A percentile compares a stretch with the other conserved stretches of the same genome.
These are phyloP conservation scores for Fusarium ramigenum DNA, from an alignment of 2,329 filamentous ascomycete genomes.

Conservation along the genomic window DNA sequence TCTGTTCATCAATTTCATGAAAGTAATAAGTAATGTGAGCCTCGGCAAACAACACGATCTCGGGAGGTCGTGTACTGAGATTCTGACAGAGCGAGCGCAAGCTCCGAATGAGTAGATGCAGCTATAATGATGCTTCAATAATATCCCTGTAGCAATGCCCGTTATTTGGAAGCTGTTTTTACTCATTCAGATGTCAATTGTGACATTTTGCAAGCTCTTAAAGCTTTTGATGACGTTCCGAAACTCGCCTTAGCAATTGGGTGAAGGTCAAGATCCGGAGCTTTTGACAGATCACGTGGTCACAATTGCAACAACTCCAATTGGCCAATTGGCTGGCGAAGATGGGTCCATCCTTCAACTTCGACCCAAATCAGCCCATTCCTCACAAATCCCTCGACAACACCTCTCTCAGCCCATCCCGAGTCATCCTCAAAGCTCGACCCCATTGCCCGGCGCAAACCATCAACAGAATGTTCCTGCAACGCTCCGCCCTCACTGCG, in stretches of 20 bases:
- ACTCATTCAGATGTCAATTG: neutral
- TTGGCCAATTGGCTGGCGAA: constrained; percentile 49
- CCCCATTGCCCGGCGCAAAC: constrained; percentile 38
- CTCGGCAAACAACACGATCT: neutral
- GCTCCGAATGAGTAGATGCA: neutral
- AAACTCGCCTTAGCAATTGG: constrained; percentile 27
- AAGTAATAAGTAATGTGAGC: neutral
- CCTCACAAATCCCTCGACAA: constrained; percentile 58
- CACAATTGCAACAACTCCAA: constrained; percentile 32
- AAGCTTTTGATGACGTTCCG: constrained; percentile 23
- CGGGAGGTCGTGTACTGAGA: neutral
- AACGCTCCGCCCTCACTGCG: constrained; percentile 69
- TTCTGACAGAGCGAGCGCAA: neutral
- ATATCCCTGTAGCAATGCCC: accelerated
- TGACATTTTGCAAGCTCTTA: neutral
- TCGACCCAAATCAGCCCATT: constrained; percentile 57
- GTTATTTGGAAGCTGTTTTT: neutral
- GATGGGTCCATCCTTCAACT: constrained; percentile 47
- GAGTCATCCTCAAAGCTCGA: constrained; percentile 36
- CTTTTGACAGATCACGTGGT: constrained; percentile 47
- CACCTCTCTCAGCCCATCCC: constrained; percentile 42
- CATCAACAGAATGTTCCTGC: constrained; percentile 63
- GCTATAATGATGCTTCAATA: neutral
- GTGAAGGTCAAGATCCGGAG: constrained; percentile 21
- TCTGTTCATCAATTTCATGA: neutral